Base-by-base conservation (phyloP, 768 basidiomycete genomes). In the Mycena capillaripes region DNA sequence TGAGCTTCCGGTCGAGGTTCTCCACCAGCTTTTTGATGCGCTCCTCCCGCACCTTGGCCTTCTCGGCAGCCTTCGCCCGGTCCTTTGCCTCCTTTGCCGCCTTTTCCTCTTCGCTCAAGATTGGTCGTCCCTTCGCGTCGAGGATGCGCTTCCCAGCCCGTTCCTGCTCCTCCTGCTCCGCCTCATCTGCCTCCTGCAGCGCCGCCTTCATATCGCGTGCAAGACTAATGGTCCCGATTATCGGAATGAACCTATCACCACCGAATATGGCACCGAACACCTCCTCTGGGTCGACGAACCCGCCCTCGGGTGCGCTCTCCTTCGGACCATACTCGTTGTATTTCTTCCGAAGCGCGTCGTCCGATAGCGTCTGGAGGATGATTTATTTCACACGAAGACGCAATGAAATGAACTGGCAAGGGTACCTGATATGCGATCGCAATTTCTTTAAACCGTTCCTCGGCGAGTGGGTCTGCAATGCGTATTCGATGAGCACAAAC, bases 191-290 rank as follows among this genome's bases (percentile, higher is more conserved):
- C 78, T 97, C 95, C 78, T 97, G 96, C 78, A 97, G 81, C 5
- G 95, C 96, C 3, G 92, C 88, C 85, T 97, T 97, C 96, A 97
- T 97, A 77, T 97, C 96, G 76, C 89, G 87, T 34, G 95, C 96
- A 64, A 97, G 84, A 71, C 94, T 94, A 76, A 97, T 96, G 52
- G 92, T 87, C 10, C 96, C 96, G 78, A 97, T 97, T 78, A 97
- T 95, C 3, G 95, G 91, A 52, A 91, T 82, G 81, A 97, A 97
- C 34, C 91, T 84, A 61, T 96, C 95, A 2, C 96, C 96, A 52
- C 96, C 96, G 74, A 97, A 97, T 71, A 97, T 94, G 14, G 92
- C 92, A 7, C 93, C 89, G 76, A 92, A 92, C 16, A 92, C 89
- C 75, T 92, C 92, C 74, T 95, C 93, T 0, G 96, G 96, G 80